These are phyloP conservation scores for Phytopythium montanum DNA, from an alignment of 352 stramenopile species.

Conservation along the genomic window DNA sequence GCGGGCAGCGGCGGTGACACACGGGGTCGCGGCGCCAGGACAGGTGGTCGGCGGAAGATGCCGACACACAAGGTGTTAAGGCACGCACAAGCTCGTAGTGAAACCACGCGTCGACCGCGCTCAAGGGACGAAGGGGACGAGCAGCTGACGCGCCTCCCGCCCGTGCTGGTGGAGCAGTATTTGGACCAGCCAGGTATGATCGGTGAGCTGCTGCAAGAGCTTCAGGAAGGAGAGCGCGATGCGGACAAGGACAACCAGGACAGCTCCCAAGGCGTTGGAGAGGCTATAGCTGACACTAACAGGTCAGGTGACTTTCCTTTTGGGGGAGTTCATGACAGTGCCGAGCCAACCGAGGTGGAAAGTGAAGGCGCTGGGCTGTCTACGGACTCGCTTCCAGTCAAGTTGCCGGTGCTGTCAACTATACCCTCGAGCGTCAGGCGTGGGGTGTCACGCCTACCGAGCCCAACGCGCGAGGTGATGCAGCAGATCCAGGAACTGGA, in stretches of 20 bases:
- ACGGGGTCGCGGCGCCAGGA: neutral
- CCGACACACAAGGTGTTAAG: neutral
- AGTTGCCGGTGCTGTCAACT: slow-evolving; percentile 3
- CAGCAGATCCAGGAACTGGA: slow-evolving; percentile 18
- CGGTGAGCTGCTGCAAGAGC: slow-evolving; percentile 22
- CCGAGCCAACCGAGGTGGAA: neutral
- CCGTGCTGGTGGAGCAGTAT: slow-evolving; percentile 31
- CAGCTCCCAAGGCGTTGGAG: neutral
- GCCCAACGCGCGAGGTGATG: slow-evolving; percentile 1
- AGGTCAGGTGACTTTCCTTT: neutral
- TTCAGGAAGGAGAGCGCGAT: neutral
- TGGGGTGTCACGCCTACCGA: neutral
- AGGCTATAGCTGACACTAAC: neutral
- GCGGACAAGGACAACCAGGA: neutral
- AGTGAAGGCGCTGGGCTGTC: neutral
- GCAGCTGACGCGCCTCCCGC: slow-evolving; percentile 5
- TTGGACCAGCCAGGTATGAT: slow-evolving; percentile 42
- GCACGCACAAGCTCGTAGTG: neutral
- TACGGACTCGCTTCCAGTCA: neutral
- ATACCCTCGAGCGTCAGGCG: neutral
- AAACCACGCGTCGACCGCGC: slow-evolving; percentile 1
- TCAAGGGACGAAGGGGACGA: slow-evolving; percentile 34
- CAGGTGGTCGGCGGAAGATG: neutral
- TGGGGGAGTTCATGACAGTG: neutral
- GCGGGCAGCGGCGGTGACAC: no score